Evolutionary conservation across 768 basidiomycete species (phyloP), one percentile per base, ranked within the genome.

Genomic region (Russula olivacea): DNA sequence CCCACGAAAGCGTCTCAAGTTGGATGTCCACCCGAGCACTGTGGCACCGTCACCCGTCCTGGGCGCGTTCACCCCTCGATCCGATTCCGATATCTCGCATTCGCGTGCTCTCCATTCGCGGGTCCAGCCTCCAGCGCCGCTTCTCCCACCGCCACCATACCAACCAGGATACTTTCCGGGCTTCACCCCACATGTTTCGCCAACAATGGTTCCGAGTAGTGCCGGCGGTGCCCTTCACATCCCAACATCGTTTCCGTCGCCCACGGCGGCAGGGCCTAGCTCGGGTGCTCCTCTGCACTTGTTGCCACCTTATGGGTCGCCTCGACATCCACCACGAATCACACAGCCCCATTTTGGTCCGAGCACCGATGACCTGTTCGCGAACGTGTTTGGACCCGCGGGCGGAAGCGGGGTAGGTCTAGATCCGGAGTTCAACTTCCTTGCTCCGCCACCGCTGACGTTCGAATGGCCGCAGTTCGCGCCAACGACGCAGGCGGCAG

Each of bases 381-480:
- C 67, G 15, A 62, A 59, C 17, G 67, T 68, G 58, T 68, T 68
- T 56, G 67, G 65, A 40, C 59, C 66, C 66, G 61, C 66, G 47
- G 50, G 54, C 21, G 57, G 56, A 4, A 52, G 58, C 59, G 66
- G 58, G 64, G 63, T 65, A 65, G 67, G 67, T 62, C 38, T 34
- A 59, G 64, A 67, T 58, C 56, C 43, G 55, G 61, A 62, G 55
- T 65, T 51, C 55, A 63, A 56, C 60, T 67, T 66, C 61, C 53
- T 58, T 25, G 58, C 55, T 23, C 54, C 60, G 23, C 54, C 60
- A 15, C 65, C 66, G 66, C 67, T 68, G 61, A 68, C 65, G 61
- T 68, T 68, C 67, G 67, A 68, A 38, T 68, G 67, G 67, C 67
- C 67, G 67, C 66, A 67, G 66, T 61, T 61, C 36, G 55, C 51